Conservation (phyloP, 495 filamentous ascomycete species). For the Immersiella caudata region DNA sequence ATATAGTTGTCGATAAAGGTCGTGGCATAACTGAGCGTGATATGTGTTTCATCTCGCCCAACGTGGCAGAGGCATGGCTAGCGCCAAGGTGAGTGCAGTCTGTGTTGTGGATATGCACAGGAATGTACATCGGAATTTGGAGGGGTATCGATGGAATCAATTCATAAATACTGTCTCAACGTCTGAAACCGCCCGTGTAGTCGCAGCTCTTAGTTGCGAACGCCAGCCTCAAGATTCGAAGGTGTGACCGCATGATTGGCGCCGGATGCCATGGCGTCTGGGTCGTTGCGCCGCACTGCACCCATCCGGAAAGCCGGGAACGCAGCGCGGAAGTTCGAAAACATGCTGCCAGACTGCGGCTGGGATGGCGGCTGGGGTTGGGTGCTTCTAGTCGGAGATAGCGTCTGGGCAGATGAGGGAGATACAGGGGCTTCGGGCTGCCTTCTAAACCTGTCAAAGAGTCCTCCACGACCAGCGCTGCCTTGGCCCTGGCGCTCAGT, state of each 20-base stretch:
- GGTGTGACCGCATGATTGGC: slow-evolving; percentile 32
- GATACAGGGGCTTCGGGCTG: not conserved
- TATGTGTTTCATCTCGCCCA: not conserved
- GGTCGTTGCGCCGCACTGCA: slow-evolving; percentile 5
- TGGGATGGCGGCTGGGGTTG: not conserved
- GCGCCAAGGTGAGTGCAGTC: not conserved
- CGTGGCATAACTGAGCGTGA: not conserved
- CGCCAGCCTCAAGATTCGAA: slow-evolving; percentile 42
- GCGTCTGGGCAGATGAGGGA: slow-evolving; percentile 9
- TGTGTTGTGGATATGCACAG: slow-evolving; percentile 1
- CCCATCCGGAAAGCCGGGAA: slow-evolving; percentile 24
- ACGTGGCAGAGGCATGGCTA: not conserved
- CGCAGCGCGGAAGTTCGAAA: slow-evolving; percentile 25
- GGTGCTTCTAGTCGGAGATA: not conserved
- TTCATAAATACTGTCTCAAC: slow-evolving; percentile 10
- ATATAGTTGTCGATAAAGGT: not conserved
- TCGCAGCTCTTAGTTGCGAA: slow-evolving; percentile 16
- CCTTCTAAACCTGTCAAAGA: slow-evolving; percentile 13
- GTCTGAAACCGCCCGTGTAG: not conserved
- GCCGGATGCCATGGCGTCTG: slow-evolving; percentile 18
- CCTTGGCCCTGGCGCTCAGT: not conserved
- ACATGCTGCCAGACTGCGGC: slow-evolving; percentile 6
- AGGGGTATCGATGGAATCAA: slow-evolving; percentile 27
- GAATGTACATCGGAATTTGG: slow-evolving; percentile 20
- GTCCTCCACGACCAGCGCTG: not conserved